These are phyloP conservation scores for Cladosporium sp. DNA, from an alignment of 2,329 filamentous ascomycete genomes.

Conservation along the genomic window DNA sequence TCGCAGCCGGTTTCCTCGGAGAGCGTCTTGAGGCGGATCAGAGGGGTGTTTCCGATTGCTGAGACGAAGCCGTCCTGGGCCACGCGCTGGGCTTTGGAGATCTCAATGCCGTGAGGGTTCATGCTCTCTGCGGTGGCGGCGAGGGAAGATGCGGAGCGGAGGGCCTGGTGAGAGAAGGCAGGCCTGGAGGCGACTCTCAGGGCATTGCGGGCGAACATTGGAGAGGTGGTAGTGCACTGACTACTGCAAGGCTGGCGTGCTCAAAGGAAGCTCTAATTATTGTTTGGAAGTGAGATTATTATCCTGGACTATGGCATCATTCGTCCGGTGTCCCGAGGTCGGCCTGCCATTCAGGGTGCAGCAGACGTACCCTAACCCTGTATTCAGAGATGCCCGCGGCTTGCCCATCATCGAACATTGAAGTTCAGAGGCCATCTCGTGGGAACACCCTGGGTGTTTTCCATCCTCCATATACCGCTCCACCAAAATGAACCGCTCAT, in stretches of 20 bases:
- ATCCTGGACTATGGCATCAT: neutral
- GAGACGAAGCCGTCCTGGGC: constrained; percentile 71
- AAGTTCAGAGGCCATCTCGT: neutral
- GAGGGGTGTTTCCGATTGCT: constrained; percentile 97
- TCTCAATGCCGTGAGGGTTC: constrained; percentile 56
- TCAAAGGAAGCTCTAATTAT: neutral
- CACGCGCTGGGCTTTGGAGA: constrained; percentile 78
- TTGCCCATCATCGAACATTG: neutral
- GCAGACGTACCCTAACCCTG: neutral
- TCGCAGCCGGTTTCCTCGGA: constrained; percentile 92
- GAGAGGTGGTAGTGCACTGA: neutral
- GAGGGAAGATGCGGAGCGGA: constrained; percentile 31
- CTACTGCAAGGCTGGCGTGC: constrained; percentile 11
- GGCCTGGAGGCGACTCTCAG: constrained; percentile 29
- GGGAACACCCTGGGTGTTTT: neutral
- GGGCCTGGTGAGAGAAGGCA: constrained; percentile 20
- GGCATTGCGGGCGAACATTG: constrained; percentile 30
- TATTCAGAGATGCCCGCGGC: neutral
- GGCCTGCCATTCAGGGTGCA: neutral
- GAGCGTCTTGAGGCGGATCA: constrained; percentile 85
- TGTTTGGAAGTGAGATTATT: neutral
- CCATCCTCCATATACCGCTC: neutral
- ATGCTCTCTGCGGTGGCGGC: constrained; percentile 28
- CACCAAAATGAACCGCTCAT: constrained; percentile 13
- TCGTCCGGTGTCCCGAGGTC: neutral